These are phyloP conservation scores for Lasiodiplodia sp. DNA, from an alignment of 2,329 filamentous ascomycete species.

Conservation along the genomic window DNA sequence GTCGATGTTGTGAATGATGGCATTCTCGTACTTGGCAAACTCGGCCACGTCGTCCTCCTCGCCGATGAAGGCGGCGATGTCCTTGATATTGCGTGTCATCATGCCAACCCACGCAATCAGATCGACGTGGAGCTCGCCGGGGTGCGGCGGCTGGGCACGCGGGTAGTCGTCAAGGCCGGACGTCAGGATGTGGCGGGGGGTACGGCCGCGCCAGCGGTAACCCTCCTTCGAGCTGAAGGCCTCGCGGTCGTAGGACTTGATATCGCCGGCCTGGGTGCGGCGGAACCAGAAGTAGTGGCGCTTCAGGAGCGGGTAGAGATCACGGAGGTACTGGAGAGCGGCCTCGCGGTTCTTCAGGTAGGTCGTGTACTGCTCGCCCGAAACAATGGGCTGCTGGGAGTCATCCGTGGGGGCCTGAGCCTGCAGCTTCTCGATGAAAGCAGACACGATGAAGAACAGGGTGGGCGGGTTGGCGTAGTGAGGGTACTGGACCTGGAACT, in stretches of 20 bases:
- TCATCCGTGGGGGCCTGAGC: constrained; percentile 44
- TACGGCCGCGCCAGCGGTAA: constrained; percentile 94
- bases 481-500: constrained; percentile 95
- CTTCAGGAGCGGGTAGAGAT: constrained; percentile 85
- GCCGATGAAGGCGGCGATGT: constrained; percentile 78
- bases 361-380: constrained; percentile 64
- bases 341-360: constrained; percentile 73
- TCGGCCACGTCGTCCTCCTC: constrained; percentile 77
- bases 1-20: constrained; percentile 84
- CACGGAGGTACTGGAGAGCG: constrained; percentile 73
- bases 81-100: constrained; percentile 85
- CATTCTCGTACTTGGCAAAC: constrained; percentile 74
- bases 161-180: constrained; percentile 97
- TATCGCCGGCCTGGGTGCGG: constrained; percentile 86
- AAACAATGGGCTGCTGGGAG: constrained; percentile 47
- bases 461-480: constrained; percentile 98
- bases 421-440: constrained; percentile 80
- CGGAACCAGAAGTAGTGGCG: constrained; percentile 96
- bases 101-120: constrained; percentile 97
- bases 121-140: constrained; percentile 93
- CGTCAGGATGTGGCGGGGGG: constrained; percentile 84
- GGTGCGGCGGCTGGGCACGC: constrained; percentile 89
- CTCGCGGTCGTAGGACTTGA: constrained; percentile 89
- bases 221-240: constrained; percentile 89
- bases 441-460: constrained; percentile 86